phyloP scores from a whole-genome alignment of 805 yeast genomes.

The Starmerella apicola region DNA sequence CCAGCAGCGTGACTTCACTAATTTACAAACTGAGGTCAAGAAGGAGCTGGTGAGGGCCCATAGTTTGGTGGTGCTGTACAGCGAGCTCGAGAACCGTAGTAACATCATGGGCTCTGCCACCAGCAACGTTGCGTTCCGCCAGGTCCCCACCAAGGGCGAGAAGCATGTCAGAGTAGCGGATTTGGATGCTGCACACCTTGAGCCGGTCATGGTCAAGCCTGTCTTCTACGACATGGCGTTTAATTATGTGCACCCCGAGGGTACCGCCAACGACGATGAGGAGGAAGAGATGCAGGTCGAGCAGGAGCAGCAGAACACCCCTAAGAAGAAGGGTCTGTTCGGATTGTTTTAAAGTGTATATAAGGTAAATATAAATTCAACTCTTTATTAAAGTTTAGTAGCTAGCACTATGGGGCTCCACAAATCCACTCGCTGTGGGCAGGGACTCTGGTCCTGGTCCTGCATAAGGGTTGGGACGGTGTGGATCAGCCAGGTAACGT shows the following conservation, averaged over 20 bases:
- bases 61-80: slow-evolving; percentile 31
- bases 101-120: slow-evolving; percentile 26
- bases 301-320: slow-evolving; percentile 4
- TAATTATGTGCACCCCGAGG: slow-evolving; percentile 49
- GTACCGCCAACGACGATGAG: background rate
- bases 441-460: too few species aligned
- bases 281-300: background rate
- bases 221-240: slow-evolving; percentile 83
- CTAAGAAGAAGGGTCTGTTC: slow-evolving; percentile 12
- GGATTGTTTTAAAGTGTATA: slow-evolving; percentile 14
- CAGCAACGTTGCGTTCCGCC: slow-evolving; percentile 36
- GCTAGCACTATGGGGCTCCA: too few species aligned
- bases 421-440: too few species aligned
- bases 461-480: too few species aligned
- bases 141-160: slow-evolving; percentile 20
- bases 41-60: slow-evolving; percentile 16
- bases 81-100: slow-evolving; percentile 13
- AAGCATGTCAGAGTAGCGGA: slow-evolving; percentile 25
- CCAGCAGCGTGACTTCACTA: too few species aligned
- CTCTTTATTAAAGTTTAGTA: too few species aligned
- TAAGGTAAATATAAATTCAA: too few species aligned
- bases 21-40: background rate
- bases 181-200: slow-evolving; percentile 28
- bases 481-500: too few species aligned
- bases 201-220: slow-evolving; percentile 68